Percentiles rank a stretch among this genome's conserved stretches.
phyloP scores from a whole-genome alignment of 495 filamentous ascomycete genomes.

The Hypoxylon lienhwacheense region DNA sequence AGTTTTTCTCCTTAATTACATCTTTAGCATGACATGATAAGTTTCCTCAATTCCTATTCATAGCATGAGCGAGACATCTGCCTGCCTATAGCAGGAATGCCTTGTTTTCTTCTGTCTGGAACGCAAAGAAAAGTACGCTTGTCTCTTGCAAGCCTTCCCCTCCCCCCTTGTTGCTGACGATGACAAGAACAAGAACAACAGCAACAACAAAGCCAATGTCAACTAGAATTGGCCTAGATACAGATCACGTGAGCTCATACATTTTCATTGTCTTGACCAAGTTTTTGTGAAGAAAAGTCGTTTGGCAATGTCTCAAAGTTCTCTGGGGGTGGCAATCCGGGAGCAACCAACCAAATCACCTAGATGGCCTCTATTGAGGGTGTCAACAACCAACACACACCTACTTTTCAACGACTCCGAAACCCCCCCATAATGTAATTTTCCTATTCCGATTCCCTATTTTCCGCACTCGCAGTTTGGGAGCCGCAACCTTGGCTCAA shows the following conservation, averaged over 20 bases:
- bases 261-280: conserved; percentile 26
- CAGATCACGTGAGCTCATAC: conserved; percentile 22
- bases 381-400: conserved; percentile 24
- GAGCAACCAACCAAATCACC: conserved; percentile 29
- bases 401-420: conserved; percentile 32
- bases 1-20: conserved; percentile 12
- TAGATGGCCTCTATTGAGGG: conserved; percentile 19
- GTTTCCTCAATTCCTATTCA: conserved; percentile 1
- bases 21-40: conserved; percentile 9
- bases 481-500: conserved; percentile 34
- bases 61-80: conserved; percentile 5
- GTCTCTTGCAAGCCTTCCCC: conserved; percentile 14
- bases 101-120: conserved; percentile 19
- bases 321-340: conserved; percentile 20
- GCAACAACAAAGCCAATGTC: conserved; percentile 47
- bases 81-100: too few species aligned
- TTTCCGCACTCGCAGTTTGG: conserved; percentile 33
- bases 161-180: conserved; percentile 13
- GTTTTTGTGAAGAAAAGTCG: conserved; percentile 15
- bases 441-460: conserved; percentile 36
- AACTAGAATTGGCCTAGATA: conserved; percentile 40
- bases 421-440: conserved; percentile 36
- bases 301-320: conserved; percentile 33
- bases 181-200: conserved; percentile 48
- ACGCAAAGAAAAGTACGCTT: conserved; percentile 17